Evolutionary conservation across 192 early-diverging fungal genomes (phyloP), one percentile per base, ranked within the genome.

Genomic region (Backusella luteola): DNA sequence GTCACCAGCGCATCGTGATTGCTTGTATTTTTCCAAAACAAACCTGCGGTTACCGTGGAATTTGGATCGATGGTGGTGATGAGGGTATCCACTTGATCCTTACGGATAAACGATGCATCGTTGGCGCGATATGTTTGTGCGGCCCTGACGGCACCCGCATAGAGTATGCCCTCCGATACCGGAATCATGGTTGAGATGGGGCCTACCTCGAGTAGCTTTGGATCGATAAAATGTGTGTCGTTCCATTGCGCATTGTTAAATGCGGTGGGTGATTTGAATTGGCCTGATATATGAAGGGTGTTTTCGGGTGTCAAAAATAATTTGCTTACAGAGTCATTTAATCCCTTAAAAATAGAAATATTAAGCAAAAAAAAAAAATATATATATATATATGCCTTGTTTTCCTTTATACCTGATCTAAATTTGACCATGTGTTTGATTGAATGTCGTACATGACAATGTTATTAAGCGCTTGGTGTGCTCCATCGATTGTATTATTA

Each of bases 21-120:
- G 1, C 83, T 87, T 70, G 67, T 76, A 68, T 86, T 85, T 46
- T 89, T 79, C 75, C 85, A 92, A 75, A 87, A 86, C 34, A 86
- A 44, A 1, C 87, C 91, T 1, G 86, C 74, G 67, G 87, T 86
- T 23, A 90, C 80, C 1, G 68, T 72, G 15, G 85, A 75, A 17
- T 77, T 71, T 0, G 76, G 8, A 41, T 52, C 42, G 17, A 35
- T 67, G 26, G 11, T 11, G 39, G 52, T 15, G 23, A 75, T 36
- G 17, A 34, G 34, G 0, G 56, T 34, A 19, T 34, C 35, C 46
- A 56, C 73, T 56, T 69, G 29, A 3, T 34, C 36, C 2, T 68
- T 36, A 39, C 56, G 35, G 26, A 63, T 12, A 34, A 63, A 32
- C 17, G 79, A 39, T 42, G 67, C 26, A 71, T 29, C 21, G 35